phyloP scores from a whole-genome alignment of 371 early-diverging fungal genomes.

The Mycotypha africana region DNA sequence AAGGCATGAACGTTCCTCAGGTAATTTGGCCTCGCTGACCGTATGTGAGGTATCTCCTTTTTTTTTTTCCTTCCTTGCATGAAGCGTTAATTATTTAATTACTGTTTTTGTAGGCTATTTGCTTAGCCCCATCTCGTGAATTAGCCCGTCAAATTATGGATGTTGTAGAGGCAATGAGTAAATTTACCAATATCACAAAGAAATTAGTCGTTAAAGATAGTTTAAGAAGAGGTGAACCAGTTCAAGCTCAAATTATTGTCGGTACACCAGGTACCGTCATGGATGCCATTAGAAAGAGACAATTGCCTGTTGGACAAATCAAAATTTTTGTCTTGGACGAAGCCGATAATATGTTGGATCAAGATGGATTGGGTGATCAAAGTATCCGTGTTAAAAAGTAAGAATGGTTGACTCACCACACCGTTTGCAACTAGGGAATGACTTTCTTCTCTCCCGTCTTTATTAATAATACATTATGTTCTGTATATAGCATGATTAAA shows the following conservation, averaged over 20 bases:
- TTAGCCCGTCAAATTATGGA: slow-evolving; percentile 94
- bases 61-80: slow-evolving; percentile 6
- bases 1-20: slow-evolving; percentile 41
- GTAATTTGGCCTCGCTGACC: slow-evolving; percentile 15
- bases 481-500: slow-evolving; percentile 49
- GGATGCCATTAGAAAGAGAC: slow-evolving; percentile 64
- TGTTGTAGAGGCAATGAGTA: slow-evolving; percentile 86
- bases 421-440: too few species aligned
- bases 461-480: too few species aligned
- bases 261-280: slow-evolving; percentile 96
- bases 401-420: too few species aligned
- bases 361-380: slow-evolving; percentile 86
- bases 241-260: slow-evolving; percentile 83
- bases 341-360: slow-evolving; percentile 94
- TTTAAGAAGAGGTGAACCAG: slow-evolving; percentile 39
- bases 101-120: slow-evolving; percentile 76
- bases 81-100: too few species aligned
- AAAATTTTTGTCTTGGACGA: slow-evolving; percentile 91
- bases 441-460: too few species aligned
- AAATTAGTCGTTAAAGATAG: slow-evolving; percentile 77
- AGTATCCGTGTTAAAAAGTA: slow-evolving; percentile 77
- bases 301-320: slow-evolving; percentile 54
- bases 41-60: too few species aligned
- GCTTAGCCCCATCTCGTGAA: slow-evolving; percentile 97
- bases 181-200: slow-evolving; percentile 73